Conservation (phyloP, 495 filamentous ascomycete species). For the Aspergillus leporis region DNA sequence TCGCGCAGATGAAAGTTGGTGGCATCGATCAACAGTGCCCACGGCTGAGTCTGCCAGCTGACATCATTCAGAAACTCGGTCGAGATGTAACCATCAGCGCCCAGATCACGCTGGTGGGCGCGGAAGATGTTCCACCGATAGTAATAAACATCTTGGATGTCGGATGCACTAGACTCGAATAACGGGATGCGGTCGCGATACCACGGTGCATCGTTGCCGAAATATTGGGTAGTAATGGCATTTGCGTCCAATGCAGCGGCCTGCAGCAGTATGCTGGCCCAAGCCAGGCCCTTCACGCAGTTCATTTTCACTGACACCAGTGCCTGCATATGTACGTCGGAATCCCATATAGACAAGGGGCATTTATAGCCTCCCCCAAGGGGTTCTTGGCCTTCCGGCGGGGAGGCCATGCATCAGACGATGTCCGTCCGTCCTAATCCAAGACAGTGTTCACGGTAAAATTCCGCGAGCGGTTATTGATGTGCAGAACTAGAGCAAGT, state of each 20-base stretch:
- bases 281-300: neutral
- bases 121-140: conserved; percentile 35
- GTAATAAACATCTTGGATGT: conserved; percentile 34
- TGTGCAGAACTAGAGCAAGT: neutral
- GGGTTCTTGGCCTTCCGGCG: neutral
- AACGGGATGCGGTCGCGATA: conserved; percentile 22
- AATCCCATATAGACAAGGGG: neutral
- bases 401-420: neutral
- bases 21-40: conserved; percentile 26
- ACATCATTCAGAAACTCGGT: conserved; percentile 36
- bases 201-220: conserved; percentile 24
- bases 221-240: conserved; percentile 13
- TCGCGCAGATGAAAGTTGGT: conserved; percentile 32
- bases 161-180: conserved; percentile 18
- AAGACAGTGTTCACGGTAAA: neutral
- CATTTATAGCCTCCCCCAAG: neutral
- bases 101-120: conserved; percentile 33
- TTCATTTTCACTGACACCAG: neutral
- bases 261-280: neutral
- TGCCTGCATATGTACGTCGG: neutral
- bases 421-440: neutral
- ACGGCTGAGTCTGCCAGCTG: conserved; percentile 25
- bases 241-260: conserved; percentile 10
- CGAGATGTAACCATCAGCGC: conserved; percentile 27
- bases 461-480: neutral